Conservation (phyloP, 2,329 filamentous ascomycete genomes). For the Phialophora chinensis region DNA sequence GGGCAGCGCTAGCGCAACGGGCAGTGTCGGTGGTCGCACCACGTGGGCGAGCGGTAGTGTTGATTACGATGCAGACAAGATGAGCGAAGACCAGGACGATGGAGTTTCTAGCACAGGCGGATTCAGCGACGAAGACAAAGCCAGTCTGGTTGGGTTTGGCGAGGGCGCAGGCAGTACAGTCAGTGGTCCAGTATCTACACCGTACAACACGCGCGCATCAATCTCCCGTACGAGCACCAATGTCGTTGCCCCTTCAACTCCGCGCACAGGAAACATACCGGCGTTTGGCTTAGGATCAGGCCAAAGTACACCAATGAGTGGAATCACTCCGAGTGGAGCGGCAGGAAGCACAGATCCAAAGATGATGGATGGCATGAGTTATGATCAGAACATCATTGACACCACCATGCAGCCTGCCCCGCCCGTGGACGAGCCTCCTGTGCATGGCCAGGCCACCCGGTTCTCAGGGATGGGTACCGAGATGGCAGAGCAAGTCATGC, state of each 20-base stretch:
- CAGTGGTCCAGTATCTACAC: constrained; percentile 74
- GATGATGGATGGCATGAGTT: constrained; percentile 71
- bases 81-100: constrained; percentile 68
- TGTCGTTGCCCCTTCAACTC: constrained; percentile 46
- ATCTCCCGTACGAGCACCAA: constrained; percentile 46
- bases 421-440: constrained; percentile 48
- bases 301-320: constrained; percentile 50
- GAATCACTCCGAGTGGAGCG: constrained; percentile 53
- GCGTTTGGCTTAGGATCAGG: constrained; percentile 35
- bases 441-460: constrained; percentile 32
- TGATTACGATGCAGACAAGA: constrained; percentile 61
- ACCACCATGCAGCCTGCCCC: constrained; percentile 67
- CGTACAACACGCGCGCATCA: constrained; percentile 49
- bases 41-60: constrained; percentile 71
- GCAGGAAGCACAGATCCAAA: constrained; percentile 61
- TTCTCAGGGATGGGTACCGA: constrained; percentile 51
- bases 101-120: constrained; percentile 71
- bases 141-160: constrained; percentile 87
- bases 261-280: constrained; percentile 30
- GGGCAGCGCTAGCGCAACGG: constrained; percentile 86
- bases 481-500: constrained; percentile 68
- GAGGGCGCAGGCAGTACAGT: constrained; percentile 88
- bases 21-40: constrained; percentile 71
- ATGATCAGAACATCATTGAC: constrained; percentile 67
- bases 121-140: constrained; percentile 83